Base-by-base conservation (phyloP, 1,284 basidiomycete species). In the Pyrrhoderma lamaoense region DNA sequence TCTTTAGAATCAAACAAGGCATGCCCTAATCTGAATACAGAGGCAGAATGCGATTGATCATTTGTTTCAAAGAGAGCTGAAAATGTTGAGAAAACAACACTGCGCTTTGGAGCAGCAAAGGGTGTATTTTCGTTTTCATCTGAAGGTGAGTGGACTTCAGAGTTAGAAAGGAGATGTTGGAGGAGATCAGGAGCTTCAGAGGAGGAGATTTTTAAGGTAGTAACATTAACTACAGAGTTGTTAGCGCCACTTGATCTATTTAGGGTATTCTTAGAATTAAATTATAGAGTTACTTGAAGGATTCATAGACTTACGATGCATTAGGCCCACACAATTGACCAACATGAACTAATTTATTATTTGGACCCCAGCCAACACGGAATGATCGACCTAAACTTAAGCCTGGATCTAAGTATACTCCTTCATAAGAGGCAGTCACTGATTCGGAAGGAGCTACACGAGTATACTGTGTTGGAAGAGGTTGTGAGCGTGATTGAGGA, bases 1-100 rank as follows among this genome's bases (percentile, higher is more conserved):
- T 81, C 73, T 31, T 95, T 73, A 25, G 80, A 75, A 67, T 99
- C 96, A 62, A 98, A 99, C 0, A 99, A 74, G 0, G 92, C 91
- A n/a, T 80, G 78, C 4, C 92, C 93, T 0, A 99, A 79, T 21
- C 87, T 82, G 74, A 94, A 98, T 22, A 97, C 65, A 11, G 77
- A 79, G 1, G 92, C 86, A 61, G 90, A 86, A 58, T 82, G 80
- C 0, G 87, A 82, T 14, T 76, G 74, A 61, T 95, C 89, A 38
- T 80, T 80, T 19, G 79, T 62, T 8, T 86, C 77, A 64, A 93
- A 95, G 14, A 89, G 71, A 2, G 76, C 67, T 2, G 80, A 74
- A 61, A 95, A 93, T 25, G 92, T 84, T 8, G 78, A 74, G 67
- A 98, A 99, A 39, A 82, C 77, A 21, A 96, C 77, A 4, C 71